These are phyloP conservation scores for Microthlaspi erraticum DNA, from an alignment of 345 rosid genomes.

Conservation along the genomic window DNA sequence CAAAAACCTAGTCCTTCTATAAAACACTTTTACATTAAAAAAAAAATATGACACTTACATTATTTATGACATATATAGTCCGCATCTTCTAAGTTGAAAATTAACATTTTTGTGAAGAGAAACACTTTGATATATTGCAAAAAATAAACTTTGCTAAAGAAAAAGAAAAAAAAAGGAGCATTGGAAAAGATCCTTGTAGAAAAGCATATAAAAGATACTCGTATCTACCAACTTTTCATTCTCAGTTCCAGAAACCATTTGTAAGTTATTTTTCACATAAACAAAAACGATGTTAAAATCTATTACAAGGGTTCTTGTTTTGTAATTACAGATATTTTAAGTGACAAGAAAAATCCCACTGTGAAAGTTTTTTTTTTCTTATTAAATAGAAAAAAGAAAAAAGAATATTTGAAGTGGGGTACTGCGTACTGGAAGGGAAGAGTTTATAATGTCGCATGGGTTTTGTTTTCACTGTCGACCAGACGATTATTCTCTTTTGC, in stretches of 20 bases:
- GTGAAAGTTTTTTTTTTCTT: not conserved
- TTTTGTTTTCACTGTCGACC: constrained; percentile 43
- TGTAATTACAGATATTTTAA: not conserved
- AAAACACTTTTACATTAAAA: not conserved
- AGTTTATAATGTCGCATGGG: constrained; percentile 29
- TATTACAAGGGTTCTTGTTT: not conserved
- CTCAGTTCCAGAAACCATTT: constrained; percentile 3
- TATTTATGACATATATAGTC: not conserved
- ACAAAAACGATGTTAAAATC: not conserved
- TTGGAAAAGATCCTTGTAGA: constrained; percentile 17
- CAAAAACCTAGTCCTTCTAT: not conserved
- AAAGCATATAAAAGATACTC: constrained; percentile 45
- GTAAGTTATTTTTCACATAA: not conserved
- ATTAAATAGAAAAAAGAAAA: not conserved
- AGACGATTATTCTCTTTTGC: constrained; percentile 77
- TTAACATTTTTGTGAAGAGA: not conserved
- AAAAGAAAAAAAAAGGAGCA: constrained; percentile 48
- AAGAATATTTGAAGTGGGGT: constrained; percentile 28
- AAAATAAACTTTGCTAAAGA: constrained; percentile 26
- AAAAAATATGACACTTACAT: not conserved
- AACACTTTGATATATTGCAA: constrained; percentile 1
- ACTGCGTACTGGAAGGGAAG: constrained; percentile 18
- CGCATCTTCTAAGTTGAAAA: not conserved
- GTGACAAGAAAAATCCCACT: not conserved
- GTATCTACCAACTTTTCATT: constrained; percentile 52